Evolutionary conservation across 169 alveolate genomes (phyloP), one percentile per base, ranked within the genome.

Genomic region (Plasmodium adleri): DNA sequence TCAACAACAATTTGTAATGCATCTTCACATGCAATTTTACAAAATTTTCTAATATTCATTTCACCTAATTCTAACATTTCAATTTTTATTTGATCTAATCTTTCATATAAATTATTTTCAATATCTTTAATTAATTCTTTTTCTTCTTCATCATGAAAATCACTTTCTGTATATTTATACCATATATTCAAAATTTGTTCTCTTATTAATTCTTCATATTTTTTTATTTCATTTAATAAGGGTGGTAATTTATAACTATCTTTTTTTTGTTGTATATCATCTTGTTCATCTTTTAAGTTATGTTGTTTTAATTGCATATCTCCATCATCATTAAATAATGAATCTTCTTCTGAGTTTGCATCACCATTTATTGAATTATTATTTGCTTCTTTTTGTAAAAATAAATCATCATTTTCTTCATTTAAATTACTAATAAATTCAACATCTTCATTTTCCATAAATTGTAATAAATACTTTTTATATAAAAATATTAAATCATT

Each of bases 21-120:
- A 70, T 86, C 92, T 71, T 86, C 92, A 71, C 92, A 86, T n/a
- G 92, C 92, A 59, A 86, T 60, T 86, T 86, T 86, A 56, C 92
- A 86, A 60, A 86, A 86, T 63, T 86, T 86, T 1, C 64, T 49
- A 72, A 86, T 86, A 47, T 86, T 86, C 2, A 74, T 20, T 86
- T 86, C 92, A 20, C 92, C 92, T 50, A 86, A 72, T 20, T 71
- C 78, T 1, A 86, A n/a, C 92, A 86, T 86, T 62, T 86, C 92
- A 28, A 71, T 58, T 56, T 86, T 86, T 62, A 86, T 86, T 47
- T 60, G 87, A 39, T 86, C 88, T 64, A 86, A 54, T 64, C 92
- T 56, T 56, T 86, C 92, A 86, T 86, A 86, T 58, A 86, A 86
- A 47, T 72, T 86, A 9, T 63, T 9, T 72, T 86, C 92, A 20